Evolutionary conservation across 225 moss, liverwort and hornwort genomes (phyloP).

Genomic region (Bryoerythrophyllum caledonicum): DNA sequence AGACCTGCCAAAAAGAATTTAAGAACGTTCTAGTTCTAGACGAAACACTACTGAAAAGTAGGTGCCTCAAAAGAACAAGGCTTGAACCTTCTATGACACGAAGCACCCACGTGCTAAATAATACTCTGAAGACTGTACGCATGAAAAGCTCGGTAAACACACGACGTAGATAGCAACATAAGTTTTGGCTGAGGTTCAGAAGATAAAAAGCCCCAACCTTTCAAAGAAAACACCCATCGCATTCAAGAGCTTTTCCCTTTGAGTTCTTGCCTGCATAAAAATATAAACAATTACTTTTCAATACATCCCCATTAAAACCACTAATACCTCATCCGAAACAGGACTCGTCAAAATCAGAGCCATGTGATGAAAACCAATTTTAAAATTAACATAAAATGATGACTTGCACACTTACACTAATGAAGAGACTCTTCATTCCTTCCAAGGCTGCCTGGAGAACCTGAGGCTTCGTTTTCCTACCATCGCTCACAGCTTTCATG

Average conservation of each 20-base stretch:
- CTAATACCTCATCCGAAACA: background rate
- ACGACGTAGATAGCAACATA: background rate
- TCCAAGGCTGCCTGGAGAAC: slow-evolving; percentile 80
- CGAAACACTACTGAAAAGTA: slow-evolving; percentile 5
- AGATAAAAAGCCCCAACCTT: slow-evolving; percentile 49
- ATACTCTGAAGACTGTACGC: slow-evolving; percentile 1
- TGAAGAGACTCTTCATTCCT: slow-evolving; percentile 91
- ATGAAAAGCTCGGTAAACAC: background rate
- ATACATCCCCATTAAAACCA: background rate
- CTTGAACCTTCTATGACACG: background rate
- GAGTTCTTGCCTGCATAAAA: slow-evolving; percentile 69
- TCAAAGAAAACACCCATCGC: slow-evolving; percentile 98
- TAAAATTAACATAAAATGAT: slow-evolving; percentile 1
- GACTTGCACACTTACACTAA: slow-evolving; percentile 63
- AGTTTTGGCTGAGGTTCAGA: background rate
- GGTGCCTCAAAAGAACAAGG: slow-evolving; percentile 3
- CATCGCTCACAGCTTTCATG: slow-evolving; percentile 99
- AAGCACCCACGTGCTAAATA: slow-evolving; percentile 17
- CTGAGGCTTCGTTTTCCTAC: slow-evolving; percentile 86
- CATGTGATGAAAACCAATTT: background rate
- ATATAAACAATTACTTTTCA: background rate
- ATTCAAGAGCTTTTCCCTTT: slow-evolving; percentile 86
- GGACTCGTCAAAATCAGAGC: slow-evolving; percentile 11
- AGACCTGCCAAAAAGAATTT: slow-evolving; percentile 45
- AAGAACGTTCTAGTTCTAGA: slow-evolving; percentile 3